Conservation (phyloP, 176 grass and related monocot species). For the Carex kokanica region DNA sequence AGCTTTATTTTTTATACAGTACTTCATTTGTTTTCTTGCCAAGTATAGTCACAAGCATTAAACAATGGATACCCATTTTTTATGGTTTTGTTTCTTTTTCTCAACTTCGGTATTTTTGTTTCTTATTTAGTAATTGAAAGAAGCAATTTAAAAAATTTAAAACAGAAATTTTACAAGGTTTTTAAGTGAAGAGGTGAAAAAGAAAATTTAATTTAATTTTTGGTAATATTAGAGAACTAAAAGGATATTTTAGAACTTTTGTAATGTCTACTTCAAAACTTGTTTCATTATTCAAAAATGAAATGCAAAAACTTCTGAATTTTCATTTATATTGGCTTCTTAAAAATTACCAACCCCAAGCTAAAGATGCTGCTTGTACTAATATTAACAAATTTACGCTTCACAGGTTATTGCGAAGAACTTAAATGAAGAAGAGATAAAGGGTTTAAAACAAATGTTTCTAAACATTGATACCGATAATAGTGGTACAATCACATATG, state of each 20-base stretch:
- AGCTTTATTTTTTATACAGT: background rate
- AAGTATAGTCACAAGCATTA: background rate
- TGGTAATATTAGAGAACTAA: background rate
- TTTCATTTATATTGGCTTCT: background rate
- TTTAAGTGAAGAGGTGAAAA: background rate
- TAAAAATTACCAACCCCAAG: background rate
- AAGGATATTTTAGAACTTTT: background rate
- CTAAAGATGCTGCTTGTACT: background rate
- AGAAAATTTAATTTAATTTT: background rate
- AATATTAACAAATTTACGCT: background rate
- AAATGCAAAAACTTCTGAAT: background rate
- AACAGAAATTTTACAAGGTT: background rate
- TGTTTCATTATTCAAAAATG: background rate
- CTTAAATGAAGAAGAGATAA: constrained; percentile 92
- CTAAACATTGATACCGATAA: constrained; percentile 90
- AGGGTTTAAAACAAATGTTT: constrained; percentile 98
- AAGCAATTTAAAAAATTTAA: background rate
- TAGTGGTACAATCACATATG: constrained; percentile 91
- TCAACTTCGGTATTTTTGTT: background rate
- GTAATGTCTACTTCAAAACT: constrained; percentile 1
- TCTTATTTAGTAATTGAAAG: background rate
- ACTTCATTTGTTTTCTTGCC: background rate
- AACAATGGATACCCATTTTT: background rate
- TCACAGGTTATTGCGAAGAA: constrained; percentile 91
- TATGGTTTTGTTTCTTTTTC: background rate